Percentiles rank a stretch among this genome's conserved stretches.
Evolutionary conservation across 1,139 yeast genomes (phyloP).

Genomic region (Pichia sp.): DNA sequence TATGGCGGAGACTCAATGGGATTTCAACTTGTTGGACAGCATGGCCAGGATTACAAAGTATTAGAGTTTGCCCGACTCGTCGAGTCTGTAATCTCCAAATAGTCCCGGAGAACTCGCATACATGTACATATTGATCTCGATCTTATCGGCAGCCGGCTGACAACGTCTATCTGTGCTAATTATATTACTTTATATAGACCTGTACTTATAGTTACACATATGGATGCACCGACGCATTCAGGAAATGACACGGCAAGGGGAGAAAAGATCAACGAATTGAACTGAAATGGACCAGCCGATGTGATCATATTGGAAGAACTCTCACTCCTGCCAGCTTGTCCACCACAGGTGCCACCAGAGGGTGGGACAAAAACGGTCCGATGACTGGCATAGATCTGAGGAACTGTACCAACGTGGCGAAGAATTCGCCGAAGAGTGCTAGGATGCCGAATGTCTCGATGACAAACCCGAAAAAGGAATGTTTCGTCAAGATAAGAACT

Average conservation of each 20-base stretch:
- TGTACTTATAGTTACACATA: neutral
- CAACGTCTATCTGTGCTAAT: neutral
- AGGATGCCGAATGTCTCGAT: constrained; percentile 84
- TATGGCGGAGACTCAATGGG: constrained; percentile 50
- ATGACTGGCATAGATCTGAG: constrained; percentile 82
- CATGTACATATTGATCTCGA: neutral
- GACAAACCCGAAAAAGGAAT: constrained; percentile 79
- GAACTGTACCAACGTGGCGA: constrained; percentile 82
- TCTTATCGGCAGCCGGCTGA: neutral
- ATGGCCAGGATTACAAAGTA: constrained; percentile 69
- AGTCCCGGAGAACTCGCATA: neutral
- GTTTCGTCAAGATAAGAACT: constrained; percentile 64
- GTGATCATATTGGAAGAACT: constrained; percentile 48
- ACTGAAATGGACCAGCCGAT: constrained; percentile 25
- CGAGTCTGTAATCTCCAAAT: constrained; percentile 11
- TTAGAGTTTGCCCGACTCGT: constrained; percentile 36
- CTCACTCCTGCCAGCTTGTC: constrained; percentile 63
- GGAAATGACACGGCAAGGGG: neutral
- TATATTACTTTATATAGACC: neutral
- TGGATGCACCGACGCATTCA: neutral
- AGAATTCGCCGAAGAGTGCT: constrained; percentile 62
- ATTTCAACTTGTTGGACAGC: constrained; percentile 81
- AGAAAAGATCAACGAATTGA: neutral
- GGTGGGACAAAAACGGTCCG: constrained; percentile 82
- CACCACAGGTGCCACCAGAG: constrained; percentile 73